phyloP scores from a whole-genome alignment of 352 stramenopile species.

The Globisporangium cylindrosporum region DNA sequence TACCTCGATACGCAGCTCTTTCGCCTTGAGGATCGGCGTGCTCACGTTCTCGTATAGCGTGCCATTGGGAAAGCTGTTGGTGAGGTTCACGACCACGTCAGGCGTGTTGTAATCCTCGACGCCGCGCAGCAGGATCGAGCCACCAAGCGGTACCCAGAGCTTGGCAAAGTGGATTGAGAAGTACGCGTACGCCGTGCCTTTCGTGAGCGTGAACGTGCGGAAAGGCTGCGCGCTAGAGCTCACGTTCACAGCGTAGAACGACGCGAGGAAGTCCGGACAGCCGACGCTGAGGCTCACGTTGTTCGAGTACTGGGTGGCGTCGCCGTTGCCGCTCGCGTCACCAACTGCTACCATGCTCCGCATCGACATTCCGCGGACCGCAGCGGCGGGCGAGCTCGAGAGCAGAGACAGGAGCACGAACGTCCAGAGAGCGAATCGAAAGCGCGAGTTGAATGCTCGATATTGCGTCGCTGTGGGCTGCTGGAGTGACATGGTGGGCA shows the following conservation, averaged over 20 bases:
- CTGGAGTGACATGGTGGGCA: background rate
- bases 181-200: constrained; percentile 49
- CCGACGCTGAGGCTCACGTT: constrained; percentile 33
- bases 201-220: constrained; percentile 48
- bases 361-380: background rate
- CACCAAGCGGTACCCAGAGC: constrained; percentile 41
- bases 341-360: background rate
- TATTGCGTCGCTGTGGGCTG: background rate
- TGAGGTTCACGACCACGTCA: constrained; percentile 42
- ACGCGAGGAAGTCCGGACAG: constrained; percentile 47
- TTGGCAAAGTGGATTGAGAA: constrained; percentile 47
- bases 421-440: background rate
- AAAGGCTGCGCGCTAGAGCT: constrained; percentile 29
- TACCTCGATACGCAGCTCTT: constrained; percentile 56
- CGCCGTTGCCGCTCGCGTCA: background rate
- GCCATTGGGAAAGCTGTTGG: constrained; percentile 29
- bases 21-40: constrained; percentile 35
- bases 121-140: constrained; percentile 38
- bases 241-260: constrained; percentile 37
- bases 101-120: constrained; percentile 41
- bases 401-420: background rate
- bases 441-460: background rate
- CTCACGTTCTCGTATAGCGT: constrained; percentile 24
- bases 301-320: background rate
- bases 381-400: background rate